Evolutionary conservation across 2,329 filamentous ascomycete species (phyloP).

Genomic region (Aureobasidium zeae): DNA sequence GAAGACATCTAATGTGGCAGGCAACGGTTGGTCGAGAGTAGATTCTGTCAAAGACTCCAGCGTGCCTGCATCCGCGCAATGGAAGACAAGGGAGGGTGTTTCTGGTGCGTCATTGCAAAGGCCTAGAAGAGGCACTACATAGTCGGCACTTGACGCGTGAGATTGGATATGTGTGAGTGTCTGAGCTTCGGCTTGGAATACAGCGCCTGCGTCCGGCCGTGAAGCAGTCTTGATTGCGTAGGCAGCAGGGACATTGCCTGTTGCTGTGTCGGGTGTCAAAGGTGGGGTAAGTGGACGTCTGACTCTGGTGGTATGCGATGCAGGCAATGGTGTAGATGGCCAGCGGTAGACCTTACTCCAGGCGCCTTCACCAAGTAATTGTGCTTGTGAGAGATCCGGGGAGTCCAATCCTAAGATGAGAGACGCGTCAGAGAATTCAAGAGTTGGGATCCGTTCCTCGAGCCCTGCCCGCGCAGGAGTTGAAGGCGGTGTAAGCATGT

Average conservation of each 20-base stretch:
- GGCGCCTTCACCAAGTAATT: constrained; percentile 27
- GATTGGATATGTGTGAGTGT: constrained; percentile 26
- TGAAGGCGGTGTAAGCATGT: constrained; percentile 13
- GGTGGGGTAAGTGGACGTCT: constrained; percentile 17
- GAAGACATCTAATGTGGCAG: constrained; percentile 24
- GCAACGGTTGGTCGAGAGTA: not conserved
- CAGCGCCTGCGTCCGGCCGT: constrained; percentile 26
- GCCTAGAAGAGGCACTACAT: constrained; percentile 29
- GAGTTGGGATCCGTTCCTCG: constrained; percentile 1
- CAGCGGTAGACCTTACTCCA: constrained; percentile 31
- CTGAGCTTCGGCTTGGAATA: constrained; percentile 29
- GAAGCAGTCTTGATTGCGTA: constrained; percentile 29
- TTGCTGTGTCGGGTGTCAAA: constrained; percentile 17
- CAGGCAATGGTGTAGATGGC: constrained; percentile 13
- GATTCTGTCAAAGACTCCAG: constrained; percentile 23
- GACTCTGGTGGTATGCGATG: not conserved
- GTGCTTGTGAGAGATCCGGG: constrained; percentile 21
- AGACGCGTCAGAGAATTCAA: too few relatives aligned
- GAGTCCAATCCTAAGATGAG: too few relatives aligned
- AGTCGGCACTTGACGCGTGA: constrained; percentile 18
- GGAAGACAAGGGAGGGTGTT: constrained; percentile 25
- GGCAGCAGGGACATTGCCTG: constrained; percentile 12
- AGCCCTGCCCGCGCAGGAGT: constrained; percentile 3
- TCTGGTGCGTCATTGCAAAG: constrained; percentile 23
- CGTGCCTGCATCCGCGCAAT: constrained; percentile 26